These are phyloP conservation scores for Boletus edulis DNA, from an alignment of 768 basidiomycete species.

Conservation along the genomic window DNA sequence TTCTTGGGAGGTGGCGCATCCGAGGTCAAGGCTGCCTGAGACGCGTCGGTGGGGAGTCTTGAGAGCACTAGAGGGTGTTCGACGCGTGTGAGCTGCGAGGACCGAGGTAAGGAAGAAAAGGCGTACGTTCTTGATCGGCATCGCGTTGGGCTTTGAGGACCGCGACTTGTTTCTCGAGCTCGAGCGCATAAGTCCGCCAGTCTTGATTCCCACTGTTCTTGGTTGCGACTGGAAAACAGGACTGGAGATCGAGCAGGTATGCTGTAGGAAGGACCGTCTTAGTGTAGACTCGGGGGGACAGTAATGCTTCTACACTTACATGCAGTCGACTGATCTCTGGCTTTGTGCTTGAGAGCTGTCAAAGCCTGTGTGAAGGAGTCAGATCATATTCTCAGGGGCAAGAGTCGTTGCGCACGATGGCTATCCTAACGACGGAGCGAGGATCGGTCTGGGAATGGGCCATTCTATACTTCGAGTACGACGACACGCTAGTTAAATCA, in stretches of 20 bases:
- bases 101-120: neutral
- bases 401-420: constrained; percentile 21
- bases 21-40: constrained; percentile 10
- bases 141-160: constrained; percentile 20
- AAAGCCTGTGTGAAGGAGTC: constrained; percentile 14
- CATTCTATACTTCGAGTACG: neutral
- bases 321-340: constrained; percentile 21
- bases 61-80: constrained; percentile 17
- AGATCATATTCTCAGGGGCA: neutral
- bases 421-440: constrained; percentile 17
- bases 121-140: constrained; percentile 22
- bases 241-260: constrained; percentile 27
- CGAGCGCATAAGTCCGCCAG: constrained; percentile 29
- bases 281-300: too few species aligned
- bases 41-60: constrained; percentile 12
- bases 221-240: constrained; percentile 21
- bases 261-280: constrained; percentile 14
- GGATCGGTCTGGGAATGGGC: constrained; percentile 5
- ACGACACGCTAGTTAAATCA: neutral
- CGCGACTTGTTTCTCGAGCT: constrained; percentile 26
- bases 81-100: neutral
- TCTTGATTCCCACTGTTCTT: neutral
- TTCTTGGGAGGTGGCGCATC: constrained; percentile 26
- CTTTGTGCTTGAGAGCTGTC: constrained; percentile 24
- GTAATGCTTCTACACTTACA: constrained; percentile 8